Evolutionary conservation across 2,329 filamentous ascomycete genomes (phyloP).

Genomic region (Hypocrella siamensis): DNA sequence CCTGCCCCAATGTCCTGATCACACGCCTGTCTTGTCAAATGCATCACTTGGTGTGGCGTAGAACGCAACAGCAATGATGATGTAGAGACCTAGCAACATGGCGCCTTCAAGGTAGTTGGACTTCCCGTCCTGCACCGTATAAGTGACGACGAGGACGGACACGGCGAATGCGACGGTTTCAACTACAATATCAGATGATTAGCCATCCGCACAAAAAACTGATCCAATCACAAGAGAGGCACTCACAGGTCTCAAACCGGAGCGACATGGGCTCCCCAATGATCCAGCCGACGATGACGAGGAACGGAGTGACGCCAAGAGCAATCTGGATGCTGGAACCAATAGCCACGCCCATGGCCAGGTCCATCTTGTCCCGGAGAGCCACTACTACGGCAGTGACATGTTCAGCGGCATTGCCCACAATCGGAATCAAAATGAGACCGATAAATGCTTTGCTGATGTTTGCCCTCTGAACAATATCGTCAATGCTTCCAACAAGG

Average conservation of each 20-base stretch:
- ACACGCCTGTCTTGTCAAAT: conserved; percentile 18
- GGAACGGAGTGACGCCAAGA: conserved; percentile 62
- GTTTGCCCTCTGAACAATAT: conserved; percentile 49
- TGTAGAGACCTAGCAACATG: conserved; percentile 41
- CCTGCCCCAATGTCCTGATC: too few relatives aligned
- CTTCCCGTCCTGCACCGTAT: conserved; percentile 65
- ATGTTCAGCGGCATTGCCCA: conserved; percentile 68
- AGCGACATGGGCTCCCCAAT: conserved; percentile 59
- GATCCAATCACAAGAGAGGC: too few relatives aligned
- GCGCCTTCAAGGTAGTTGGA: conserved; percentile 74
- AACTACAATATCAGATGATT: conserved; percentile 27
- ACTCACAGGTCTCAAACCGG: conserved; percentile 51
- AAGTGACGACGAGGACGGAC: conserved; percentile 60
- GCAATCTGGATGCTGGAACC: conserved; percentile 74
- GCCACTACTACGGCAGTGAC: conserved; percentile 71
- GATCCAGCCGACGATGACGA: conserved; percentile 70
- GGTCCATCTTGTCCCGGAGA: conserved; percentile 60
- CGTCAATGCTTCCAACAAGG: conserved; percentile 61
- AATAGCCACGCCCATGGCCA: conserved; percentile 64
- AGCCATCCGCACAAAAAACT: too few relatives aligned
- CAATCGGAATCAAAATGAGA: conserved; percentile 63
- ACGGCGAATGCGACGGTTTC: conserved; percentile 67
- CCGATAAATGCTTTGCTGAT: conserved; percentile 74
- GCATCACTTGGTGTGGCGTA: conserved; percentile 36
- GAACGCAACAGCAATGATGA: conserved; percentile 46